Conservation (phyloP, 2,329 filamentous ascomycete genomes). For the Apiospora malaysiana region DNA sequence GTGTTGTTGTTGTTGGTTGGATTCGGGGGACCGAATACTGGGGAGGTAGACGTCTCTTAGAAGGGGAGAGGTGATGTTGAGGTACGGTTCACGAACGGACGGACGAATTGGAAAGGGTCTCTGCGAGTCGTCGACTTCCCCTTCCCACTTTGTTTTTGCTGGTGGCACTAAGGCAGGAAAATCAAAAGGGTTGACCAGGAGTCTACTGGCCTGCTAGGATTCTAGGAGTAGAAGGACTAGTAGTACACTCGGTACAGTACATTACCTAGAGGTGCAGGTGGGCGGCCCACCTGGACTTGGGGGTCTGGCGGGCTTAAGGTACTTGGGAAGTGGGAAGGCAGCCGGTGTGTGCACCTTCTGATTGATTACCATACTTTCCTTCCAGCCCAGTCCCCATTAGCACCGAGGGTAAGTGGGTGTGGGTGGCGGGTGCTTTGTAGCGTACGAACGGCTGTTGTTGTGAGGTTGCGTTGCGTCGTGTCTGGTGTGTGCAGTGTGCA, state of each 20-base stretch:
- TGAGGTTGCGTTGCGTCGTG: too few relatives aligned
- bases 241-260: too few relatives aligned
- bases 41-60: not conserved
- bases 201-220: not conserved
- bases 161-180: conserved; percentile 16
- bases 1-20: not conserved
- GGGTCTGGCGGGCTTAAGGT: conserved; percentile 16
- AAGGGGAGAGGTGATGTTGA: conserved; percentile 15
- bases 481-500: not conserved
- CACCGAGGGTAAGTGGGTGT: conserved; percentile 8
- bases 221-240: not conserved
- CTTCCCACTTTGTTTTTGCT: conserved; percentile 17
- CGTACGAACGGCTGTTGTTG: not conserved
- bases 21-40: conserved; percentile 13
- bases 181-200: conserved; percentile 14
- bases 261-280: conserved; percentile 8
- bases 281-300: conserved; percentile 15
- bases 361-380: conserved; percentile 10
- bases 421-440: not conserved
- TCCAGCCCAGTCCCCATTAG: not conserved
- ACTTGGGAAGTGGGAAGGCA: not conserved
- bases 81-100: conserved; percentile 8
- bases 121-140: conserved; percentile 12
- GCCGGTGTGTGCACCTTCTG: conserved; percentile 12
- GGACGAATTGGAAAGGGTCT: conserved; percentile 14